phyloP scores from a whole-genome alignment of 169 alveolate species.

The Plasmodium coatneyi region DNA sequence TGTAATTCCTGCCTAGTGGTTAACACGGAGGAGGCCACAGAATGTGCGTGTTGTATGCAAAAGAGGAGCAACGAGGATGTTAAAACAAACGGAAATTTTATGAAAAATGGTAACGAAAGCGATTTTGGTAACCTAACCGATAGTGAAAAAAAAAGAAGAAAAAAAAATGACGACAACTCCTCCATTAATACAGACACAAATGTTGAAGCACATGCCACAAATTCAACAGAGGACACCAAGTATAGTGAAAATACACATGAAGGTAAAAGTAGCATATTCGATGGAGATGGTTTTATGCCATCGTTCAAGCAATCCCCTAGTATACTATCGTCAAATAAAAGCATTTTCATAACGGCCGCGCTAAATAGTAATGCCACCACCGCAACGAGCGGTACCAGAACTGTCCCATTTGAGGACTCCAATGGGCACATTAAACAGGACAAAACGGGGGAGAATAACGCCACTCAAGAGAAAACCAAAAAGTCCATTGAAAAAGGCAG shows the following conservation, averaged over 20 bases:
- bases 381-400: neutral
- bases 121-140: neutral
- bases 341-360: slow-evolving; percentile 34
- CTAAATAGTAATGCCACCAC: neutral
- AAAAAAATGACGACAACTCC: slow-evolving; percentile 9
- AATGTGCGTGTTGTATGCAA: slow-evolving; percentile 66
- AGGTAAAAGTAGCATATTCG: neutral
- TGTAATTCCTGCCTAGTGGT: slow-evolving; percentile 51
- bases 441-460: neutral
- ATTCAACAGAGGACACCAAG: slow-evolving; percentile 7
- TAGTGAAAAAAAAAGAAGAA: slow-evolving; percentile 5
- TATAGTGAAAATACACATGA: slow-evolving; percentile 2
- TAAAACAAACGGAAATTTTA: neutral
- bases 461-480: slow-evolving; percentile 1
- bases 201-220: slow-evolving; percentile 11
- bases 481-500: neutral
- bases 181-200: slow-evolving; percentile 3
- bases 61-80: slow-evolving; percentile 15
- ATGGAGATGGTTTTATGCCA: slow-evolving; percentile 63
- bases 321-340: neutral
- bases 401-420: neutral
- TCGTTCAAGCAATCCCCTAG: slow-evolving; percentile 14
- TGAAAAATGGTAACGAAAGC: neutral
- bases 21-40: slow-evolving; percentile 26
- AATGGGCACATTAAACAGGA: slow-evolving; percentile 1